Conservation (phyloP, 805 yeast genomes). For the Sugiyamaella chiloensis region DNA sequence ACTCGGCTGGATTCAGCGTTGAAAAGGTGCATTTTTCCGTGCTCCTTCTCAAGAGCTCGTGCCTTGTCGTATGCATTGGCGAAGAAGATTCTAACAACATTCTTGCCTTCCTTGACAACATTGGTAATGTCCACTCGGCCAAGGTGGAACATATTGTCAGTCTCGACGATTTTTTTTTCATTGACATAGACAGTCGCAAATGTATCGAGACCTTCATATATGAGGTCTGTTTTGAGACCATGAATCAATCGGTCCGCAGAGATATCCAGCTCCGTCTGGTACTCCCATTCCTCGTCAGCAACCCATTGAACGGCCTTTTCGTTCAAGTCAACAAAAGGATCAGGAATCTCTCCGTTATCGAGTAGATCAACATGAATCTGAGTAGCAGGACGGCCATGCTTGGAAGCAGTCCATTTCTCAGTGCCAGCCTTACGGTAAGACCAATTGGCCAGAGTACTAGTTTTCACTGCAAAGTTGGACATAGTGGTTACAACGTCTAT, state of each 20-base stretch:
- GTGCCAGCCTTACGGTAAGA: conserved; percentile 19
- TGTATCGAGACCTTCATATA: conserved; percentile 46
- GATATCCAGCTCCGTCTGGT: conserved; percentile 30
- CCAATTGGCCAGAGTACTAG: conserved; percentile 18
- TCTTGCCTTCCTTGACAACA: conserved; percentile 24
- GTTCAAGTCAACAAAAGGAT: conserved; percentile 45
- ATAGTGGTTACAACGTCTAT: no score
- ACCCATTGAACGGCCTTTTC: conserved; percentile 50
- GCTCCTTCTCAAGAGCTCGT: conserved; percentile 34
- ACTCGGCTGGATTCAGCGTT: conserved; percentile 46
- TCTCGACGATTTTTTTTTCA: conserved; percentile 33
- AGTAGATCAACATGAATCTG: conserved; percentile 45
- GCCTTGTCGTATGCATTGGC: conserved; percentile 38
- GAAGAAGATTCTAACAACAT: conserved; percentile 39
- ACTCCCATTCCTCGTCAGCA: conserved; percentile 50
- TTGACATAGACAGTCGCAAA: conserved; percentile 42
- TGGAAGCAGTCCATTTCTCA: conserved; percentile 18
- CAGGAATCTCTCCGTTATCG: conserved; percentile 39
- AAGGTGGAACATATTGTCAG: conserved; percentile 45
- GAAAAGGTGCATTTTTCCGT: conserved; percentile 34
- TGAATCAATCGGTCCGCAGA: not conserved
- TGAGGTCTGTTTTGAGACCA: conserved; percentile 27
- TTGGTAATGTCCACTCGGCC: conserved; percentile 34
- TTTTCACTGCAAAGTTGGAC: not conserved
- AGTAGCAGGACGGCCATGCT: conserved; percentile 22